Evolutionary conservation across 129 eudicot genomes (phyloP).

Genomic region (Flaveria linearis): DNA sequence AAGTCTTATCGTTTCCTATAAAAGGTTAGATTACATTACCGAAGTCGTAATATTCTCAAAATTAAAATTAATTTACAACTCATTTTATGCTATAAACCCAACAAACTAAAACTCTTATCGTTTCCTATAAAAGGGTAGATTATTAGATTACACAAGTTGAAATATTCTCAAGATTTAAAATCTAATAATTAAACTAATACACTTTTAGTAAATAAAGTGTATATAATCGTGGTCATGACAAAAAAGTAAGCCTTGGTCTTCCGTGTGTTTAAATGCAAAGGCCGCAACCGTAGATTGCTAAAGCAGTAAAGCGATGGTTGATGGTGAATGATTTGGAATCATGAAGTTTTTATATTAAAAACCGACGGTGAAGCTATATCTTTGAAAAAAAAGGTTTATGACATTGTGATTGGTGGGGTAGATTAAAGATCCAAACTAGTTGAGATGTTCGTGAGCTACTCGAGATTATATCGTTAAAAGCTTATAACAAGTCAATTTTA

Average conservation of each 20-base stretch:
- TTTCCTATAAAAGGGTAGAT: background rate
- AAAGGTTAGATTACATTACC: background rate
- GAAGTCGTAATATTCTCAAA: background rate
- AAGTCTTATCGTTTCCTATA: background rate
- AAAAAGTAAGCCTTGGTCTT: conserved; percentile 26
- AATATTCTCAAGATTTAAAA: background rate
- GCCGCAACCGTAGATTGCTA: conserved; percentile 28
- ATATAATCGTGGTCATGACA: background rate
- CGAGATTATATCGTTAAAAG: too few relatives aligned
- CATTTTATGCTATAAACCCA: background rate
- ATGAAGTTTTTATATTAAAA: background rate
- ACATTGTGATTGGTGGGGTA: conserved; percentile 1
- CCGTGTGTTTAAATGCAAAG: conserved; percentile 23
- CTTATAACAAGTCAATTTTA: too few relatives aligned
- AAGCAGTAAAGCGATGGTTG: conserved; percentile 18
- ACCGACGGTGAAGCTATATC: conserved; percentile 17
- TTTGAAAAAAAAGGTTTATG: background rate
- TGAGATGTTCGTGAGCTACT: too few relatives aligned
- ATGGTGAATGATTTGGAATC: conserved; percentile 24
- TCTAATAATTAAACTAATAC: background rate
- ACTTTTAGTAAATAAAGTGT: conserved; percentile 16
- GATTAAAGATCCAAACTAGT: too few relatives aligned
- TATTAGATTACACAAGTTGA: background rate
- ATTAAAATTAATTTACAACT: background rate
- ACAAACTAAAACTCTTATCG: background rate